A percentile compares a stretch with the other conserved stretches of the same genome.
phyloP scores from a whole-genome alignment of 441 rosid species.

The Pelargonium hybrid region DNA sequence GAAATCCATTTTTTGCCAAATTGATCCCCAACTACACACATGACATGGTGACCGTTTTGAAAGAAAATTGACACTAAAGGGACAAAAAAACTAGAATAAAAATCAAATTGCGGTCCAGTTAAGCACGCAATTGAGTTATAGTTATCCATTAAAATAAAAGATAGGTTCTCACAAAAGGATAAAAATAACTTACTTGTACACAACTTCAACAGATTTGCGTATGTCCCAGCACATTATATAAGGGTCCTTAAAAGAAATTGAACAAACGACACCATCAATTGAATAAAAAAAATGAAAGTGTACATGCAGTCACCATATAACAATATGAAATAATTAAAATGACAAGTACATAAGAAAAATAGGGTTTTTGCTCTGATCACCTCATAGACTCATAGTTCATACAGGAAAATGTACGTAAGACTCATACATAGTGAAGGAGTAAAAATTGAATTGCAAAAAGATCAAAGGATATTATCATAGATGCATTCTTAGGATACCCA shows the following conservation, averaged over 20 bases:
- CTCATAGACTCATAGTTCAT: background rate
- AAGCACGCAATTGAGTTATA: background rate
- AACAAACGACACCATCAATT: conserved; percentile 11
- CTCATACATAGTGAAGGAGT: background rate
- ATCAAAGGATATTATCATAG: background rate
- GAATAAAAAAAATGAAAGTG: background rate
- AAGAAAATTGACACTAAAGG: too few species aligned
- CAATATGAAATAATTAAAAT: background rate
- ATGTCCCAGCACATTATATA: conserved; percentile 91
- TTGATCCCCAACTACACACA: too few species aligned
- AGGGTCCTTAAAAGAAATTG: conserved; percentile 51
- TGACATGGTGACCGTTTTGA: too few species aligned
- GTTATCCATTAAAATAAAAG: background rate
- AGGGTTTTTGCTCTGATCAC: background rate
- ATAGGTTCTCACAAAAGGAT: background rate
- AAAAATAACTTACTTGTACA: conserved; percentile 59
- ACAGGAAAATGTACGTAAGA: background rate
- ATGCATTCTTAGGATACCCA: background rate
- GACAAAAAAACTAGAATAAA: too few species aligned
- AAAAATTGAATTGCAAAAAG: background rate
- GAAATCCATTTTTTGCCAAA: too few species aligned
- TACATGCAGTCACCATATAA: background rate
- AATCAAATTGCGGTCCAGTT: too few species aligned
- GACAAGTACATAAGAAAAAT: background rate
- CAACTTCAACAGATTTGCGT: conserved; percentile 68